A percentile compares a stretch with the other conserved stretches of the same genome.
These are phyloP conservation scores for Clonostachys sp. DNA, from an alignment of 2,329 filamentous ascomycete genomes.

Conservation along the genomic window DNA sequence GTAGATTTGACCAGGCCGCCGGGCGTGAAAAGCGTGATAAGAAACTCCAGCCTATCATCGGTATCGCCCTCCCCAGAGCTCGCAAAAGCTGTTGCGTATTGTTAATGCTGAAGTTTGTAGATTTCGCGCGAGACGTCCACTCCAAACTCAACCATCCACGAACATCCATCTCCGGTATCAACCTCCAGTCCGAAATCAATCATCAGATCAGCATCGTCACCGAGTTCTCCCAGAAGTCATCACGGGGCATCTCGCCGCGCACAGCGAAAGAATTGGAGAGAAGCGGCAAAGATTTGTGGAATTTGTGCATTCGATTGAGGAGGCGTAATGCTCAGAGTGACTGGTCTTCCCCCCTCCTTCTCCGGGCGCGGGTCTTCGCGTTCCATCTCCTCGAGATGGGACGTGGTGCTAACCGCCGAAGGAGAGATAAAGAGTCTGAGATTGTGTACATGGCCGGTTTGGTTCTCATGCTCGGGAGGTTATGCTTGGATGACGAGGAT, in stretches of 20 bases:
- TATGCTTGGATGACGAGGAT: constrained; percentile 43
- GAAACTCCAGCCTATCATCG: constrained; percentile 13
- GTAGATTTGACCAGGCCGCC: too few species aligned
- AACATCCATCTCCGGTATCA: constrained; percentile 27
- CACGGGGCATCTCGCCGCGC: not conserved
- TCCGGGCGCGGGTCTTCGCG: constrained; percentile 47
- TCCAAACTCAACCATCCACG: constrained; percentile 20
- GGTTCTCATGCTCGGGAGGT: constrained; percentile 61
- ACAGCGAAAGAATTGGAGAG: constrained; percentile 41
- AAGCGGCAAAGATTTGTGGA: constrained; percentile 61
- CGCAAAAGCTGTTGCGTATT: not conserved
- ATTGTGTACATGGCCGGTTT: constrained; percentile 58
- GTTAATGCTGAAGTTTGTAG: constrained; percentile 7
- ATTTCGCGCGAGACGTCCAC: constrained; percentile 17
- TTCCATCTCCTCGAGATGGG: constrained; percentile 63
- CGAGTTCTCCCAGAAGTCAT: constrained; percentile 2
- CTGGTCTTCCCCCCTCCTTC: constrained; percentile 21
- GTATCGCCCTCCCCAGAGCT: constrained; percentile 5
- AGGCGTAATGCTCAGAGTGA: constrained; percentile 12
- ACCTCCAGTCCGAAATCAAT: constrained; percentile 19
- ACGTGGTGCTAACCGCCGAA: constrained; percentile 19
- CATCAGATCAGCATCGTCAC: constrained; percentile 15
- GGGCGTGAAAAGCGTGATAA: constrained; percentile 7
- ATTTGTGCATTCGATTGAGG: constrained; percentile 52
- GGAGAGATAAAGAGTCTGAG: constrained; percentile 21